Evolutionary conservation across 768 basidiomycete genomes (phyloP).

Genomic region (Clavaria fumosa): DNA sequence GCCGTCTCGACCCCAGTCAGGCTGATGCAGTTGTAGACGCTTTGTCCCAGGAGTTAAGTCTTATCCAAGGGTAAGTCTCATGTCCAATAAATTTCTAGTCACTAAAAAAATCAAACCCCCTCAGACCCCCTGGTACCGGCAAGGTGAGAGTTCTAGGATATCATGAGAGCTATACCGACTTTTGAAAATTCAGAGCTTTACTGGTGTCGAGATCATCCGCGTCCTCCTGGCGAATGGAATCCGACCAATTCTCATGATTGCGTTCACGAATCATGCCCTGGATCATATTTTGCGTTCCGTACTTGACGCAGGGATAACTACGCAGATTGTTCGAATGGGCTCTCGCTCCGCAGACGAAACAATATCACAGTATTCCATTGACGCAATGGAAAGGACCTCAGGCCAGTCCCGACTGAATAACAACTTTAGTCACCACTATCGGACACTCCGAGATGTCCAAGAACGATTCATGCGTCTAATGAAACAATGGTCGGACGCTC

Average conservation of each 20-base stretch:
- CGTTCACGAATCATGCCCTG: constrained; percentile 69
- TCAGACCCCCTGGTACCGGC: constrained; percentile 64
- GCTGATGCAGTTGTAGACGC: constrained; percentile 51
- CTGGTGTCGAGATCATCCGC: constrained; percentile 53
- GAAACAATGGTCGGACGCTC: constrained; percentile 21
- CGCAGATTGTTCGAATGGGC: constrained; percentile 51
- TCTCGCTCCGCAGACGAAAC: constrained; percentile 45
- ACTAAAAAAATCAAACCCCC: constrained; percentile 3
- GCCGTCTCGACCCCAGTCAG: constrained; percentile 55
- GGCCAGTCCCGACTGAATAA: constrained; percentile 26
- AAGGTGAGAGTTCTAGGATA: constrained; percentile 28
- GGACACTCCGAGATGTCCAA: constrained; percentile 29
- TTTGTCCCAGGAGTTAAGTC: constrained; percentile 39
- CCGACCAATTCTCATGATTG: constrained; percentile 36
- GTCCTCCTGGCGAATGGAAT: constrained; percentile 40
- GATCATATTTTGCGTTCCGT: constrained; percentile 57
- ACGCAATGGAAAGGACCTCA: constrained; percentile 36
- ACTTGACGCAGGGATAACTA: constrained; percentile 48
- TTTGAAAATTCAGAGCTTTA: constrained; percentile 33
- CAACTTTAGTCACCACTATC: constrained; percentile 19
- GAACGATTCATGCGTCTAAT: constrained; percentile 32
- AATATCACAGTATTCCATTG: constrained; percentile 45
- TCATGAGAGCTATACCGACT: background rate
- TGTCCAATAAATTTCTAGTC: background rate
- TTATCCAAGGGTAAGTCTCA: constrained; percentile 52